Evolutionary conservation across 257 asterid species (phyloP).

Genomic region (Verbascum thapsus): DNA sequence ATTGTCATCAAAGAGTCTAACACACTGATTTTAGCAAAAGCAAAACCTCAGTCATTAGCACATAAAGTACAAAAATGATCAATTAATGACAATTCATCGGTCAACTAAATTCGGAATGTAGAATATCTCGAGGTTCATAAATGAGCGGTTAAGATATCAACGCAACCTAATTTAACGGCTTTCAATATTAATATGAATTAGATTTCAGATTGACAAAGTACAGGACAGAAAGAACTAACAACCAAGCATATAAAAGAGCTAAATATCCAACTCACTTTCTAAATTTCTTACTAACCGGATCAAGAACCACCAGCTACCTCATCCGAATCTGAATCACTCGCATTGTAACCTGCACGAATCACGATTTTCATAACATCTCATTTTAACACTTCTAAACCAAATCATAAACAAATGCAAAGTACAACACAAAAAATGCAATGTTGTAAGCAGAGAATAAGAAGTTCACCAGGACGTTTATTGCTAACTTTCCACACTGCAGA

Average conservation of each 20-base stretch:
- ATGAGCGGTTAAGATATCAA: not conserved
- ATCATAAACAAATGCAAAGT: not conserved
- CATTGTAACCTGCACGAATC: conserved; percentile 62
- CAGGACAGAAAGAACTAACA: not conserved
- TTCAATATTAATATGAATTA: not conserved
- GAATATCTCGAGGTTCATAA: not conserved
- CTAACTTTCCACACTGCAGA: conserved; percentile 74
- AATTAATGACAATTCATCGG: not conserved
- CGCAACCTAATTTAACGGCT: not conserved
- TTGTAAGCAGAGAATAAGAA: not conserved
- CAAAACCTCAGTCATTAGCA: not conserved
- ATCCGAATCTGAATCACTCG: conserved; percentile 82
- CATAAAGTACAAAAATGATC: not conserved
- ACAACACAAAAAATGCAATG: not conserved
- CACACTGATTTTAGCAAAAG: not conserved
- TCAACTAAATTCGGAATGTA: not conserved
- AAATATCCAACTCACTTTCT: conserved; percentile 37
- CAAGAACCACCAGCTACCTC: conserved; percentile 42
- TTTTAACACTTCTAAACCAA: not conserved
- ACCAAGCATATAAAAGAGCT: not conserved
- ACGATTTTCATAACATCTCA: not conserved
- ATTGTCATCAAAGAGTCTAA: not conserved
- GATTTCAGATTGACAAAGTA: not conserved
- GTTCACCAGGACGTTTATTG: conserved; percentile 76
- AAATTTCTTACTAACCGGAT: conserved; percentile 1